Percentiles rank a stretch among this genome's conserved stretches.
phyloP scores from a whole-genome alignment of 1,284 basidiomycete species.

The Trichosporon sp. region DNA sequence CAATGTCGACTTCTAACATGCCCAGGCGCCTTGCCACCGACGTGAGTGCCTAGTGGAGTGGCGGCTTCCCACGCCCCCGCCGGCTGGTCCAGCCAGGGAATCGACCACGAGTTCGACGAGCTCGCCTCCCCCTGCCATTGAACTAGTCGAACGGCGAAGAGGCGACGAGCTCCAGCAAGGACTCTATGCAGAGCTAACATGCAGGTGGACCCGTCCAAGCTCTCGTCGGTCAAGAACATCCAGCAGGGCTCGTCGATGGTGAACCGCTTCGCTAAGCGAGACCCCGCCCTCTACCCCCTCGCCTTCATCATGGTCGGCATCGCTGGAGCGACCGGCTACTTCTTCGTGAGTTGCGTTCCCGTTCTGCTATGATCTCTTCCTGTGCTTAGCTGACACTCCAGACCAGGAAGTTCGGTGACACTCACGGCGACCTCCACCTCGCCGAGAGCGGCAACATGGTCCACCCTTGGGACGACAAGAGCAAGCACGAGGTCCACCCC shows the following conservation, averaged over 20 bases:
- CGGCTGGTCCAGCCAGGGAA: not conserved
- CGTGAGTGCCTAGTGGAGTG: constrained; percentile 13
- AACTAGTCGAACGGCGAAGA: no score
- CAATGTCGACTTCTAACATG: constrained; percentile 16
- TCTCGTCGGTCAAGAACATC: constrained; percentile 44
- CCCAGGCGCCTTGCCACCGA: constrained; percentile 25
- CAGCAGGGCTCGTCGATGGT: constrained; percentile 51
- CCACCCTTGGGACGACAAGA: constrained; percentile 51
- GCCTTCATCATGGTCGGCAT: constrained; percentile 50
- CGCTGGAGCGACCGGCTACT: constrained; percentile 53
- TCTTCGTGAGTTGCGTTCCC: constrained; percentile 33
- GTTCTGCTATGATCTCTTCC: no score
- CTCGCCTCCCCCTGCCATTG: not conserved
- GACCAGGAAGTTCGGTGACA: constrained; percentile 42
- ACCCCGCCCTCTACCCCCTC: constrained; percentile 56
- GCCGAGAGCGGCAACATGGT: constrained; percentile 41
- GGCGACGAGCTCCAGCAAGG: not conserved
- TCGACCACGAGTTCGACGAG: not conserved
- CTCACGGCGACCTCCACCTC: constrained; percentile 43
- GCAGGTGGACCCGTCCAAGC: constrained; percentile 48
- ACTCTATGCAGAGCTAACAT: not conserved
- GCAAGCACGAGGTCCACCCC: constrained; percentile 50
- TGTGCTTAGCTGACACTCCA: not conserved
- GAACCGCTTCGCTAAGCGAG: constrained; percentile 56
- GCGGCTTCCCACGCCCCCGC: not conserved